Evolutionary conservation across 2,329 filamentous ascomycete species (phyloP).

Genomic region (Epichloe uncinata): DNA sequence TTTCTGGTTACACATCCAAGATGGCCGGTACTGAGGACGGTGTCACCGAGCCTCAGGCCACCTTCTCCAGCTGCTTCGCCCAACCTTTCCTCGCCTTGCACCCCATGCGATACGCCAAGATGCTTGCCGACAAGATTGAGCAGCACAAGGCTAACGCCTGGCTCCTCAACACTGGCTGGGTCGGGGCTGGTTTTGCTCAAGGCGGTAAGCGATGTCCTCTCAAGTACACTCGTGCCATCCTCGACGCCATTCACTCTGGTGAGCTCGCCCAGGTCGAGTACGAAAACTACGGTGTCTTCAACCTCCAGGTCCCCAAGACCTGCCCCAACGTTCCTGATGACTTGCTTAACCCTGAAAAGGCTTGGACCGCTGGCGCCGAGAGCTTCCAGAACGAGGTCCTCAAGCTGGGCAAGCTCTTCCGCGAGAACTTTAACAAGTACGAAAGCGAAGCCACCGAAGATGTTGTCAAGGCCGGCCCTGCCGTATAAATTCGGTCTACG

Average conservation of each 20-base stretch:
- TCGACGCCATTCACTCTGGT: constrained; percentile 94
- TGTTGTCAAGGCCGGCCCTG: constrained; percentile 54
- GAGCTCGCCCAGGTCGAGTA: constrained; percentile 88
- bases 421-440: constrained; percentile 98
- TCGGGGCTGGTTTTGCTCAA: constrained; percentile 78
- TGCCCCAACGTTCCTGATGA: constrained; percentile 84
- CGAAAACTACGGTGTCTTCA: constrained; percentile 94
- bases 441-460: constrained; percentile 68
- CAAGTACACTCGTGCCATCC: constrained; percentile 97
- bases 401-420: constrained; percentile 82
- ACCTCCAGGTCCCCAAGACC: constrained; percentile 84
- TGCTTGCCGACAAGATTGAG: constrained; percentile 97
- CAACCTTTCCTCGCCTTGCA: constrained; percentile 98
- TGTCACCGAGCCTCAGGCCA: constrained; percentile 92
- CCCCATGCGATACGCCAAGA: constrained; percentile 97
- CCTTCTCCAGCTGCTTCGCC: constrained; percentile 98
- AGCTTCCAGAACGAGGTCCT: constrained; percentile 79
- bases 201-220: constrained; percentile 94
- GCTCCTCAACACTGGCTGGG: constrained; percentile 98
- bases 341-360: constrained; percentile 86
- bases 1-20: constrained; percentile 98
- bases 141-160: constrained; percentile 92
- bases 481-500: constrained; percentile 14
- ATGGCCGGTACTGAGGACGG: constrained; percentile 99
- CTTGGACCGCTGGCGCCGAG: constrained; percentile 72